Base-by-base conservation (phyloP, 208 protist species). In the Leptomonas pyrrhocoris region DNA sequence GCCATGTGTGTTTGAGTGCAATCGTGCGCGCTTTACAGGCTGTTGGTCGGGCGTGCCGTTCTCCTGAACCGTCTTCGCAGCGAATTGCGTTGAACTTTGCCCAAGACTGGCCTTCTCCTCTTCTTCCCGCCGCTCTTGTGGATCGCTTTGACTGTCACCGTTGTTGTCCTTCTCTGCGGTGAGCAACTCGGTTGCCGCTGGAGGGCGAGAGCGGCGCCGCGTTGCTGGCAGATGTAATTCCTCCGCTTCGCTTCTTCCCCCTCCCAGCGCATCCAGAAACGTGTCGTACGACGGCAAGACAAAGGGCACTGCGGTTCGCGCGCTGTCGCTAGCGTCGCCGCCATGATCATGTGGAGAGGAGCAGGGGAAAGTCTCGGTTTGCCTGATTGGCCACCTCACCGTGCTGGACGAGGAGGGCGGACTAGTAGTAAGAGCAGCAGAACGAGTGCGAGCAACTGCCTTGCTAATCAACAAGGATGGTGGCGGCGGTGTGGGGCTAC, bases 121-220 rank as follows among this genome's bases (percentile, higher is more conserved):
- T 9, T 56, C 23, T 3, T 53, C 21, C 27, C 4, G 48, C 48
- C 21, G 27, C 21, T 6, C 48, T n/a, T 38, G 34, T 9, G 3
- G 34, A 38, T 38, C 34, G 3, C 34, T 38, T 9, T 38, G n/a
- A 2, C 9, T 9, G 3, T 38, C 34, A 21, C 2, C 16, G 16
- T 6, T 15, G 21, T 30, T n/a, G 21, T 30, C 2, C 16, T 30
- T 53, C 48, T 43, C 19, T 12, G 2, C 15, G 5, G 19, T 2
- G 13, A 7, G 8, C 28, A 1, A 40, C 2, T 43, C 19, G 27
- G 25, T 15, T 5, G 15, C 43, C 1, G 46, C 40, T 15, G 28
- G 8, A n/a, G 60, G 30, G 27, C 60, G 43, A n/a, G 60, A 65
- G 31, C 60, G 60, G 46, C 60, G 60, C n/a, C 60, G 60, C n/a